These are phyloP conservation scores for Nemania serpens DNA, from an alignment of 2,329 filamentous ascomycete species.

Conservation along the genomic window DNA sequence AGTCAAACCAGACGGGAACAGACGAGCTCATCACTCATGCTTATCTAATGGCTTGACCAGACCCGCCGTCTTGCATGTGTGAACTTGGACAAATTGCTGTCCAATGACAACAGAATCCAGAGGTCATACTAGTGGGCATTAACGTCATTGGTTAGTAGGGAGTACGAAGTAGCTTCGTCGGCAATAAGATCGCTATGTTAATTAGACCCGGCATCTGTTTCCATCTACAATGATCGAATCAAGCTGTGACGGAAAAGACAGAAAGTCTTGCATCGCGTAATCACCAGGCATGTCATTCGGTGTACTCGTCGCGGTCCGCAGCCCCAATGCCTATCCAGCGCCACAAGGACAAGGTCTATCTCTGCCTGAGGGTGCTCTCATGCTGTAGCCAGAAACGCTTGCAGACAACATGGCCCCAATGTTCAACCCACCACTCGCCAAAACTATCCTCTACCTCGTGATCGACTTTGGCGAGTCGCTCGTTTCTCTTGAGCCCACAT, in stretches of 20 bases:
- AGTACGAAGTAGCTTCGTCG: background rate
- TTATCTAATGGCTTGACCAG: slow-evolving; percentile 12
- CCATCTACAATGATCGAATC: background rate
- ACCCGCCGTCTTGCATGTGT: slow-evolving; percentile 18
- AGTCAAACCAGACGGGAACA: background rate
- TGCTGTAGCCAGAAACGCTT: slow-evolving; percentile 85
- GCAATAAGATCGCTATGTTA: slow-evolving; percentile 3
- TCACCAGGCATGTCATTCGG: background rate
- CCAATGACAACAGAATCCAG: slow-evolving; percentile 13
- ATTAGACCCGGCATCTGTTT: background rate
- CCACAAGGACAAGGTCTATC: slow-evolving; percentile 48
- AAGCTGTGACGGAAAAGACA: background rate
- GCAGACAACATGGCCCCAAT: slow-evolving; percentile 82
- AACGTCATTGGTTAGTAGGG: slow-evolving; percentile 9
- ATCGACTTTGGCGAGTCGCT: slow-evolving; percentile 78
- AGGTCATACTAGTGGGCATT: background rate
- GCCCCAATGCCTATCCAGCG: slow-evolving; percentile 1
- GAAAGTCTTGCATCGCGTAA: background rate
- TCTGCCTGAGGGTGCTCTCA: slow-evolving; percentile 69
- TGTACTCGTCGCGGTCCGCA: slow-evolving; percentile 13
- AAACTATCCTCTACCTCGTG: slow-evolving; percentile 84
- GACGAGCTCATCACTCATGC: slow-evolving; percentile 6
- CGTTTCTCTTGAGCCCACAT: slow-evolving; percentile 86
- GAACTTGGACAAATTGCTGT: background rate
- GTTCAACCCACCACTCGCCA: slow-evolving; percentile 94